Evolutionary conservation across 495 filamentous ascomycete genomes (phyloP), one percentile per base, ranked within the genome.

Genomic region (Pseudomonodictys pantanalensis): DNA sequence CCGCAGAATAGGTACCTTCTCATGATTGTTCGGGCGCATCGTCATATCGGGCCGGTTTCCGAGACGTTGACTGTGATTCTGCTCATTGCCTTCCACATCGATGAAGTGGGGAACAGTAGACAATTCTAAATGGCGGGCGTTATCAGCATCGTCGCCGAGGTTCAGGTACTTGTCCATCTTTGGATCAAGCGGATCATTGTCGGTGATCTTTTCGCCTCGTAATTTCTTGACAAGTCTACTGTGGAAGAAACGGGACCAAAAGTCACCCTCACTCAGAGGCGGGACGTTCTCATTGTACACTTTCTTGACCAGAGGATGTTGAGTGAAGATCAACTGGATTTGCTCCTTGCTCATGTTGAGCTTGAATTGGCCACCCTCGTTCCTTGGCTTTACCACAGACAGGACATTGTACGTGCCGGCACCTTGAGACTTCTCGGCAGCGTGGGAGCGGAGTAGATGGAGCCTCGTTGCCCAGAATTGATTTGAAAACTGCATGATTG

Each of bases 231-330:
- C 91, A 15, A 98, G 77, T 42, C 87, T 80, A 69, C 89, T 92
- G 64, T 87, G 81, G 74, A 98, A 97, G 72, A 98, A 98, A 39
- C 88, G 80, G 11, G 83, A 85, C 92, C 92, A 97, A 70, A 97
- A 98, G 25, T 87, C 84, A 52, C 80, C 78, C 67, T 95, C 89
- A 39, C 75, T 81, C 24, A 96, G 68, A 57, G 88, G 89, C 2
- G 93, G 95, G 5, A 97, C 91, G 66, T 88, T 89, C 64, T 96
- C 91, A 66, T 97, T 91, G 69, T 95, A 98, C 7, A 93, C 91
- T 10, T 84, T 82, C 69, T 88, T 89, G 48, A 97, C 88, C 8
- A 98, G 78, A 10, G 93, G 90, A 72, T 98, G 91, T 70, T 97
- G 92, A 45, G 82, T 82, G 71, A 98, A 92, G 53, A 98, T 93